Percentiles rank a stretch among this genome's conserved stretches.
These are phyloP conservation scores for Quercus aquifolioides DNA, from an alignment of 306 rosid species.

Conservation along the genomic window DNA sequence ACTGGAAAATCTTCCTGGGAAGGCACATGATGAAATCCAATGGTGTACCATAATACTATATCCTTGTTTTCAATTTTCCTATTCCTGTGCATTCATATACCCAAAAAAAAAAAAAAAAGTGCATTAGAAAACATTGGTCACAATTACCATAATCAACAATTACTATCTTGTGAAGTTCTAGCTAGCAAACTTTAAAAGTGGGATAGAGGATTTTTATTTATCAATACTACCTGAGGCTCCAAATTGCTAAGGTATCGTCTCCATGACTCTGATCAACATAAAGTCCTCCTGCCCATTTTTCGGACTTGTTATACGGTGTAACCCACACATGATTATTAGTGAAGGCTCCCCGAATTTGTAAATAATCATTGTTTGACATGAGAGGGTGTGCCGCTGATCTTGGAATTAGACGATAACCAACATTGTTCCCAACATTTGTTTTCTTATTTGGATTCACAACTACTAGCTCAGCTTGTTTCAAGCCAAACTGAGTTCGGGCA, in stretches of 20 bases:
- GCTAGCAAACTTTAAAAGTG: no score
- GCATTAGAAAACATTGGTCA: not conserved
- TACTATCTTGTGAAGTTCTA: no score
- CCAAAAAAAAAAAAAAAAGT: not conserved
- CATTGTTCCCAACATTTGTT: conserved; percentile 34
- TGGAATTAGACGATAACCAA: conserved; percentile 53
- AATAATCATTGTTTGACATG: conserved; percentile 41
- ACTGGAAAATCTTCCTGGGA: conserved; percentile 59
- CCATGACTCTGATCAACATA: conserved; percentile 45
- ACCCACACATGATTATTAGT: conserved; percentile 46
- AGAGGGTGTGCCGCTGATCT: conserved; percentile 28
- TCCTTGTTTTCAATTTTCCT: conserved; percentile 42
- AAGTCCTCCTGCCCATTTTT: conserved; percentile 48
- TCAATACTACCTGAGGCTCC: no score
- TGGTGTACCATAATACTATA: conserved; percentile 52
- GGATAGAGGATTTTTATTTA: no score
- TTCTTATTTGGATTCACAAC: conserved; percentile 53
- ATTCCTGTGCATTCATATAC: conserved; percentile 21
- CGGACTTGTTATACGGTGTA: conserved; percentile 54
- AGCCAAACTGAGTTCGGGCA: conserved; percentile 32
- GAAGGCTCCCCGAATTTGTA: conserved; percentile 53
- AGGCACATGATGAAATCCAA: conserved; percentile 68
- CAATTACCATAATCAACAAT: not conserved
- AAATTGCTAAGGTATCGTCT: conserved; percentile 37
- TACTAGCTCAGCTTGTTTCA: conserved; percentile 31